Evolutionary conservation across 768 basidiomycete genomes (phyloP).

Genomic region (Cantharellus cinnabarinus): DNA sequence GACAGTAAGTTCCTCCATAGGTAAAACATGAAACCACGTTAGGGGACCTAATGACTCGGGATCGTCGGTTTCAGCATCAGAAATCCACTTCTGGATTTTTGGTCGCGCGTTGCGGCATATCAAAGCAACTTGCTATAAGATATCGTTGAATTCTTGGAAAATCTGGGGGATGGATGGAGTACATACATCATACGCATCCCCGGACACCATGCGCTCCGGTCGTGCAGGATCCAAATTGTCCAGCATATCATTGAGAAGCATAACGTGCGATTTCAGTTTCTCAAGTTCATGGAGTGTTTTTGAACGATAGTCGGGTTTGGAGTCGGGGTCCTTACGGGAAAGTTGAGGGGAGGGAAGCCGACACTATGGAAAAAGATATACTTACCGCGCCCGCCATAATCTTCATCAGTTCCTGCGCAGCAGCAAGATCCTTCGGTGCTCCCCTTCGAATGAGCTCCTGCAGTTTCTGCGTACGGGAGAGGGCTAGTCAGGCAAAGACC

Average conservation of each 20-base stretch:
- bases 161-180: not conserved
- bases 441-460: constrained; percentile 94
- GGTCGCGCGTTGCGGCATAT: constrained; percentile 69
- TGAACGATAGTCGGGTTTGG: constrained; percentile 81
- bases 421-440: constrained; percentile 84
- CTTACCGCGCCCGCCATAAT: constrained; percentile 61
- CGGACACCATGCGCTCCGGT: constrained; percentile 63
- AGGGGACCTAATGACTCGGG: constrained; percentile 55
- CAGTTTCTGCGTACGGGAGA: constrained; percentile 35
- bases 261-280: constrained; percentile 86
- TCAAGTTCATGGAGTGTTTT: constrained; percentile 81
- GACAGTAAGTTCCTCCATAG: not conserved
- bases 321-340: constrained; percentile 47
- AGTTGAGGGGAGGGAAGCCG: not conserved
- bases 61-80: constrained; percentile 76
- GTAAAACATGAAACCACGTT: constrained; percentile 17
- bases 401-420: constrained; percentile 97
- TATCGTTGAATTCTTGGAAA: not conserved
- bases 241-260: constrained; percentile 91
- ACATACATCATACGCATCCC: constrained; percentile 81
- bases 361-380: not conserved
- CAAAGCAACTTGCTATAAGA: constrained; percentile 62
- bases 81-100: constrained; percentile 95
- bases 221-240: constrained; percentile 62
- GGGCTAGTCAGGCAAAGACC: not conserved